phyloP scores from a whole-genome alignment of 495 filamentous ascomycete genomes.

The Talaromyces proteolyticus region DNA sequence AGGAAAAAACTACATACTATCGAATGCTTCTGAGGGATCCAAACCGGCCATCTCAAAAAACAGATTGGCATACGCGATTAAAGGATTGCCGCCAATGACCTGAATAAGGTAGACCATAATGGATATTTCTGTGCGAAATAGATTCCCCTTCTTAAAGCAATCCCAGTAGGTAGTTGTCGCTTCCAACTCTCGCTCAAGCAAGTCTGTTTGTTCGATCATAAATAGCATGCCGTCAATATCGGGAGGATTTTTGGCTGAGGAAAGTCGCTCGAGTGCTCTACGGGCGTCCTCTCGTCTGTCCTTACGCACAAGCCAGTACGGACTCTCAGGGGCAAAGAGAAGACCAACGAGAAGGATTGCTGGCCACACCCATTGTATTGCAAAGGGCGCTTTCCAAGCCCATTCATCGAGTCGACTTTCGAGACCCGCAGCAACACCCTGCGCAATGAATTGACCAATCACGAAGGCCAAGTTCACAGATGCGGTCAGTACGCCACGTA shows the following conservation, averaged over 20 bases:
- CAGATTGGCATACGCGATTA: conserved; percentile 29
- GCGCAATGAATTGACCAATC: conserved; percentile 46
- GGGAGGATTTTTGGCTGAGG: conserved; percentile 4
- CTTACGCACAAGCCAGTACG: conserved; percentile 39
- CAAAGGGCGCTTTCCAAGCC: conserved; percentile 52
- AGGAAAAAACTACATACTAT: conserved; percentile 5
- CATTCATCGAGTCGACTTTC: conserved; percentile 29
- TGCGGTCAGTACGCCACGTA: conserved; percentile 37
- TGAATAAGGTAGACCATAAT: conserved; percentile 20
- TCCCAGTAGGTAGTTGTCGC: conserved; percentile 28
- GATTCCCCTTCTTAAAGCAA: conserved; percentile 32
- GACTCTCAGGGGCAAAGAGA: conserved; percentile 39
- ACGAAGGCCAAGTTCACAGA: conserved; percentile 44
- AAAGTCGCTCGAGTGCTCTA: conserved; percentile 33
- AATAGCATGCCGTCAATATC: conserved; percentile 25
- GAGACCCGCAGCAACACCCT: conserved; percentile 40
- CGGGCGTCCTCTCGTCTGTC: conserved; percentile 37
- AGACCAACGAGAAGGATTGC: conserved; percentile 32
- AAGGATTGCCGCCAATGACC: conserved; percentile 20
- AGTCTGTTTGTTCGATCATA: conserved; percentile 29
- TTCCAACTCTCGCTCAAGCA: conserved; percentile 23
- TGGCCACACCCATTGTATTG: conserved; percentile 52
- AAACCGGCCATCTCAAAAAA: conserved; percentile 40
- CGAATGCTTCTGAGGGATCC: conserved; percentile 15
- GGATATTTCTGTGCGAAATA: conserved; percentile 34